A percentile compares a stretch with the other conserved stretches of the same genome.
Evolutionary conservation across 257 asterid species (phyloP).

Genomic region (Solanum medicagineum): DNA sequence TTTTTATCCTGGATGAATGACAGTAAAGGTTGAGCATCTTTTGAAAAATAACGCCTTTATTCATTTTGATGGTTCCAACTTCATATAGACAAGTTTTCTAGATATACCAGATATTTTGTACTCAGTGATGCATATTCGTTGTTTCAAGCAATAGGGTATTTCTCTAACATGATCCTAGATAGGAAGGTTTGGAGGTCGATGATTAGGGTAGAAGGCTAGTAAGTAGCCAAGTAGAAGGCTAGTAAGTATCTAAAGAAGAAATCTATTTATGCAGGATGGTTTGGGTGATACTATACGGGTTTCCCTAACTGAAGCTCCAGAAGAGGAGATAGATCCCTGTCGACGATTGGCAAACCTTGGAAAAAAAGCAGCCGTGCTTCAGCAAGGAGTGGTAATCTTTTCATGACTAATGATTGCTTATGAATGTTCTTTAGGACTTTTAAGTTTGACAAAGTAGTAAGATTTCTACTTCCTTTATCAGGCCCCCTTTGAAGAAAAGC

Average conservation of each 20-base stretch:
- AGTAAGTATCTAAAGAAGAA: background rate
- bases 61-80: background rate
- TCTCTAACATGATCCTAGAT: background rate
- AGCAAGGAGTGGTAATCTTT: slow-evolving; percentile 92
- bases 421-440: slow-evolving; percentile 5
- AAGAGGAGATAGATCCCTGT: slow-evolving; percentile 94
- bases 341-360: slow-evolving; percentile 96
- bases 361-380: slow-evolving; percentile 73
- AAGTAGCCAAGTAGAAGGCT: background rate
- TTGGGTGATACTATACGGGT: slow-evolving; percentile 96
- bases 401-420: background rate
- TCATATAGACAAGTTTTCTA: background rate
- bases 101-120: background rate
- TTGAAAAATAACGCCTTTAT: background rate
- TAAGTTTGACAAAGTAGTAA: background rate
- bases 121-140: background rate
- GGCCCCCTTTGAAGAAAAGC: slow-evolving; percentile 88
- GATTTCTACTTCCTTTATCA: slow-evolving; percentile 11
- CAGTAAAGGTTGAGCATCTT: background rate
- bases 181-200: background rate
- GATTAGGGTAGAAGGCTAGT: background rate
- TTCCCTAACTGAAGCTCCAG: slow-evolving; percentile 95
- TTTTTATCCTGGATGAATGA: background rate
- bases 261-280: slow-evolving; percentile 56
- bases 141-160: background rate